Base-by-base conservation (phyloP, 371 early-diverging fungal genomes). In the Gilbertella persicaria region DNA sequence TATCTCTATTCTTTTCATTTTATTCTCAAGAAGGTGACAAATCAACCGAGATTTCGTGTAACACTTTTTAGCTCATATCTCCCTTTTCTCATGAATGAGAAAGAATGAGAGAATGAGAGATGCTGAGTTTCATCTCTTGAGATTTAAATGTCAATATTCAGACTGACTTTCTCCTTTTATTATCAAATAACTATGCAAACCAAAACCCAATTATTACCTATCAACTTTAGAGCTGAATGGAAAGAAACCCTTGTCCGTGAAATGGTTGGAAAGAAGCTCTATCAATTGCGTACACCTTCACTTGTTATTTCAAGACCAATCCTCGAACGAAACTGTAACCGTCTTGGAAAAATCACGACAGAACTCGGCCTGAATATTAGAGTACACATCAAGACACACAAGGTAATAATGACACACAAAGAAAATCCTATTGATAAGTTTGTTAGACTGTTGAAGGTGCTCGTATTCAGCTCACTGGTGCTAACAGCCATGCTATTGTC, bases 331-430 rank as follows among this genome's bases (percentile, higher is more conserved):
- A 73, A 77, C 55, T 68, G 69, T 24, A 36, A 57, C 16, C 40
- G 50, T 16, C 44, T 77, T n/a, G 46, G 64, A 28, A 25, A 24
- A 19, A 62, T 71, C 14, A 45, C 55, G 6, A 26, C 55, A 8
- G 52, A 60, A 39, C 41, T 61, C 10, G 46, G 50, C 19, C 55
- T 65, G 24, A 68, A 69, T 45, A 54, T 71, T 8, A 66, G 77
- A 24, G 61, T 70, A 0, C 77, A 77, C 33, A 64, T 77, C 24
- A 77, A 77, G 56, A 69, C 77, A n/a, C 73, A 73, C 47, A 77
- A 77, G 66, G 75, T 75, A 67, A 17, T 13, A 13, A 17, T 20
- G 43, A 21, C 7, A 29, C 19, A 16, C 13, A 17, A 30, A 21
- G 17, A 46, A 39, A 8, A 14, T 14, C 8, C 3, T 26, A 19